Conservation (phyloP, 2,329 filamentous ascomycete species). For the Pseudodiploospora longispora region DNA sequence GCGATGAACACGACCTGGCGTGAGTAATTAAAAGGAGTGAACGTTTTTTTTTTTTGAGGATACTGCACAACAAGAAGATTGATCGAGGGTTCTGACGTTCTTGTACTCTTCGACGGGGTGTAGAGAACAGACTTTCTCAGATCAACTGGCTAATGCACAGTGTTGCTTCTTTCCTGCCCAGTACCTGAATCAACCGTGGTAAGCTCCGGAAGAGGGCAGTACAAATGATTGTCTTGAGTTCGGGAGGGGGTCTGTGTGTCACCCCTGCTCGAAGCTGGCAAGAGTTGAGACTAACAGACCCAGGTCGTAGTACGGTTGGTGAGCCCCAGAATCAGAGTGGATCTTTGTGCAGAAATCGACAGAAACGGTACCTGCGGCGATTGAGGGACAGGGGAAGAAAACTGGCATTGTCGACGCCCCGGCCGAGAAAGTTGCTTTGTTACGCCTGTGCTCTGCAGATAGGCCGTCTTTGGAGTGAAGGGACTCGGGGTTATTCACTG, state of each 20-base stretch:
- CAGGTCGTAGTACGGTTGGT: constrained; percentile 15
- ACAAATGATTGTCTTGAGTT: constrained; percentile 25
- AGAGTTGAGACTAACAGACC: constrained; percentile 7
- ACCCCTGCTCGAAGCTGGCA: constrained; percentile 16
- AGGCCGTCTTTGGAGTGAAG: constrained; percentile 5
- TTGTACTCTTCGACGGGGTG: constrained; percentile 21
- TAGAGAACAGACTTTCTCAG: constrained; percentile 16
- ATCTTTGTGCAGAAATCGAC: constrained; percentile 21
- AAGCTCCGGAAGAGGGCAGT: constrained; percentile 17
- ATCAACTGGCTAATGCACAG: constrained; percentile 17
- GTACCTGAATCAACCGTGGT: constrained; percentile 24
- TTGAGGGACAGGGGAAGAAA: constrained; percentile 15
- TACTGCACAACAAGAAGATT: constrained; percentile 15
- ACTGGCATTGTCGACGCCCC: constrained; percentile 11
- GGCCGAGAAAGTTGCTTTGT: constrained; percentile 10
- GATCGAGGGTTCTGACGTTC: constrained; percentile 19
- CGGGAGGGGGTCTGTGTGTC: constrained; percentile 25
- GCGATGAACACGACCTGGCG: constrained; percentile 14
- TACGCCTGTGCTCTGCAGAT: constrained; percentile 12
- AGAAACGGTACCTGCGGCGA: constrained; percentile 22
- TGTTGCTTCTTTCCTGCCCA: constrained; percentile 19
- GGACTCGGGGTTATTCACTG: constrained; percentile 7
- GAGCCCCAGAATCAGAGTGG: constrained; percentile 15
- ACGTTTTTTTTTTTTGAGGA: constrained; percentile 8
- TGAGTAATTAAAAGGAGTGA: constrained; percentile 11